These are phyloP conservation scores for Hortiboletus flavorubellus DNA, from an alignment of 768 basidiomycete species.

Conservation along the genomic window DNA sequence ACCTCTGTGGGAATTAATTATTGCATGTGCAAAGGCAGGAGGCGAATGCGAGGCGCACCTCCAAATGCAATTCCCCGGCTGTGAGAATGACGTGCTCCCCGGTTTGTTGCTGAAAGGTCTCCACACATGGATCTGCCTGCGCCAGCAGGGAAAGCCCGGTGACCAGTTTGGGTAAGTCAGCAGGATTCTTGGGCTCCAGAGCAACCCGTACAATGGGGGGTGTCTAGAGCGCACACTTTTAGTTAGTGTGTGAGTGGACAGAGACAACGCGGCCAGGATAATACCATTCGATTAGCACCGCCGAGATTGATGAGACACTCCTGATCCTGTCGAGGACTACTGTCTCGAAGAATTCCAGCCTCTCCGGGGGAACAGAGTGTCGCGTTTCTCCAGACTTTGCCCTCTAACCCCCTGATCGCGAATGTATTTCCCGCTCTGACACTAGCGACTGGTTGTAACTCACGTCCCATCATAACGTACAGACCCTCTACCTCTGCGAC, in stretches of 20 bases:
- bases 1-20: constrained; percentile 55
- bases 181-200: constrained; percentile 76
- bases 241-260: not conserved
- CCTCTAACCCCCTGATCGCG: constrained; percentile 85
- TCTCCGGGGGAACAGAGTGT: constrained; percentile 76
- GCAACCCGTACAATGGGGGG: constrained; percentile 95
- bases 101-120: constrained; percentile 95
- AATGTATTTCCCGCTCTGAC: constrained; percentile 95
- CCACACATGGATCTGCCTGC: constrained; percentile 95
- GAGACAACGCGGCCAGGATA: not conserved
- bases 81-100: constrained; percentile 97
- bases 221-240: constrained; percentile 40
- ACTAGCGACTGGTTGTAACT: constrained; percentile 76
- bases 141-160: constrained; percentile 83
- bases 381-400: constrained; percentile 86
- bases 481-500: constrained; percentile 66
- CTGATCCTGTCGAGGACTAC: constrained; percentile 34
- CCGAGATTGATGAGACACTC: constrained; percentile 79
- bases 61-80: constrained; percentile 93
- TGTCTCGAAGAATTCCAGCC: constrained; percentile 36
- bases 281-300: constrained; percentile 60
- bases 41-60: constrained; percentile 47
- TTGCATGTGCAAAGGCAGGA: not conserved
- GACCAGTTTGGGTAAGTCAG: constrained; percentile 87
- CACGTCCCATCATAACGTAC: constrained; percentile 98